Base-by-base conservation (phyloP, 305 asterid species). In the Fraxinus platypoda region DNA sequence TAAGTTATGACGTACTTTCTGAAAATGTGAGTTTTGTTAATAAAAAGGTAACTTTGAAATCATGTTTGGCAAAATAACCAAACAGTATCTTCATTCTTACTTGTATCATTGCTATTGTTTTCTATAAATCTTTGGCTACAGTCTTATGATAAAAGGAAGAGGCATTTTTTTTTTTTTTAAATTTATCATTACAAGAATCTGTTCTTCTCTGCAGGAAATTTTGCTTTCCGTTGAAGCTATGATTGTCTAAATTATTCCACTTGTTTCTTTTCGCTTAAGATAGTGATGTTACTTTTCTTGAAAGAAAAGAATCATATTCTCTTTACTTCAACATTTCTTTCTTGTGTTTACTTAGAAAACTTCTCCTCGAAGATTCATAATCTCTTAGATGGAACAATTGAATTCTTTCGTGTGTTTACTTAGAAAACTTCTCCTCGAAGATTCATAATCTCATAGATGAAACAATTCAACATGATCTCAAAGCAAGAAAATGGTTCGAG, bases 261-360 rank as follows among this genome's bases (percentile, higher is more conserved):
- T 78, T 90, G 90, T 88, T 86, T 85, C 92, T 86, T 66, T 66
- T 81, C 86, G 62, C 85, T 84, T 54, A 38, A 79, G 79, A 70
- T 79, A 78, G 85, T 66, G 81, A 78, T 83, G 72, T 78, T 68
- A 83, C 83, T 84, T 79, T 77, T 28, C 79, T 85, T 77, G 81
- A 89, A 86, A 87, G 84, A 15, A 66, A 80, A 89, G 96, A 88
- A 90, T 90, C 94, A 86, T 87, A 91, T 91, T 90, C 96, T 82
- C 79, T 87, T 83, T 43, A 43, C 83, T 70, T 82, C 46, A 77
- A 38, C 71, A 82, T 78, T 85, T 33, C 33, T 62, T 57, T 25
- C 33, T 11, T 3, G 73, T 21, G 33, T 64, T 59, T 59, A 11
- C 33, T 25, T 13, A 11, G 13, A 64, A 25, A 64, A 9, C 73